phyloP scores from a whole-genome alignment of 495 filamentous ascomycete species.

The Lepidopterella palustris region DNA sequence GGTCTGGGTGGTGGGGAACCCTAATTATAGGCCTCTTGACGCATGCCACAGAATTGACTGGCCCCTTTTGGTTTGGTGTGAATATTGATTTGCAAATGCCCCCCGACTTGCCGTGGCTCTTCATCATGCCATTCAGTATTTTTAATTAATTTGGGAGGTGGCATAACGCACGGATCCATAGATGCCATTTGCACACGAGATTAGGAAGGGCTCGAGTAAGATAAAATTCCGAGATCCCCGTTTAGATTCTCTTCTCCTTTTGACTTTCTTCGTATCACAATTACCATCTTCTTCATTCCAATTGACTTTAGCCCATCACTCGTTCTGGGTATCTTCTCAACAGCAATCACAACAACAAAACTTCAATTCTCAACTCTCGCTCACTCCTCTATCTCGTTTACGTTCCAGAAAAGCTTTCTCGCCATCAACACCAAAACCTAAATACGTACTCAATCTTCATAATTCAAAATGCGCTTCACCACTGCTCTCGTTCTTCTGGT shows the following conservation, averaged over 20 bases:
- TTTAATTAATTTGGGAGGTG: background rate
- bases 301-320: conserved; percentile 20
- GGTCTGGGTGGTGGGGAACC: background rate
- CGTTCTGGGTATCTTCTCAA: conserved; percentile 22
- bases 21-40: background rate
- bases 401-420: background rate
- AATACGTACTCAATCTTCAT: background rate
- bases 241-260: background rate
- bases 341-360: background rate
- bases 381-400: background rate
- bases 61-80: background rate
- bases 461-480: conserved; percentile 30
- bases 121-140: background rate
- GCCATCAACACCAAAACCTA: background rate
- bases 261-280: background rate
- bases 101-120: background rate
- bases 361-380: background rate
- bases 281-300: conserved; percentile 1
- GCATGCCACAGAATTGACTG: background rate
- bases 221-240: background rate
- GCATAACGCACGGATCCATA: background rate
- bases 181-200: background rate
- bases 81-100: background rate
- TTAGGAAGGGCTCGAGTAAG: background rate
- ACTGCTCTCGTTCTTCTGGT: conserved; percentile 21